Conservation (phyloP, 306 rosid genomes). For the Ormosia semicastrata region DNA sequence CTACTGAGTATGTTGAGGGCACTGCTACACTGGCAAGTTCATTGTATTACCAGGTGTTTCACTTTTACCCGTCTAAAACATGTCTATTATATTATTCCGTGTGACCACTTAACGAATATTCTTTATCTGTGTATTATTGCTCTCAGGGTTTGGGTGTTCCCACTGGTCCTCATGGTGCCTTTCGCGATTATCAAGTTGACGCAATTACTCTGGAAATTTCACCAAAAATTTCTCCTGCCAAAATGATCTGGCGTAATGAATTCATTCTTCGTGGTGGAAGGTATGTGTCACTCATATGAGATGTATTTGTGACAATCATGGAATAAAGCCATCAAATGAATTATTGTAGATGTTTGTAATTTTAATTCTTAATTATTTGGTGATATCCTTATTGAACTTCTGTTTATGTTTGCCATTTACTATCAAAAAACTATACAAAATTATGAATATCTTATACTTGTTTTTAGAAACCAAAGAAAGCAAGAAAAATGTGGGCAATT, state of each 20-base stretch:
- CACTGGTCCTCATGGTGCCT: constrained; percentile 93
- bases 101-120: neutral
- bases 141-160: constrained; percentile 90
- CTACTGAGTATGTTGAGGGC: constrained; percentile 84
- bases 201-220: constrained; percentile 88
- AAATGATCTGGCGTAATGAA: constrained; percentile 55
- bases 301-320: neutral
- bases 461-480: neutral
- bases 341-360: neutral
- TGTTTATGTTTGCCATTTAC: neutral
- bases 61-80: constrained; percentile 13
- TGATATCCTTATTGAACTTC: neutral
- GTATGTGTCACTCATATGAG: constrained; percentile 46
- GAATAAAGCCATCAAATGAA: constrained; percentile 3
- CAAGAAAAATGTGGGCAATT: neutral
- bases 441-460: neutral
- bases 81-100: neutral
- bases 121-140: constrained; percentile 21
- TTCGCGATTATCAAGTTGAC: constrained; percentile 96
- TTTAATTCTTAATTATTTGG: neutral
- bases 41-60: constrained; percentile 77
- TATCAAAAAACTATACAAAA: neutral
- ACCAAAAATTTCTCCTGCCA: constrained; percentile 53
- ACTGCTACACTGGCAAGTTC: constrained; percentile 93
- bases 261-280: constrained; percentile 79